These are phyloP conservation scores for Crepidotus variabilis DNA, from an alignment of 768 basidiomycete species.

Conservation along the genomic window DNA sequence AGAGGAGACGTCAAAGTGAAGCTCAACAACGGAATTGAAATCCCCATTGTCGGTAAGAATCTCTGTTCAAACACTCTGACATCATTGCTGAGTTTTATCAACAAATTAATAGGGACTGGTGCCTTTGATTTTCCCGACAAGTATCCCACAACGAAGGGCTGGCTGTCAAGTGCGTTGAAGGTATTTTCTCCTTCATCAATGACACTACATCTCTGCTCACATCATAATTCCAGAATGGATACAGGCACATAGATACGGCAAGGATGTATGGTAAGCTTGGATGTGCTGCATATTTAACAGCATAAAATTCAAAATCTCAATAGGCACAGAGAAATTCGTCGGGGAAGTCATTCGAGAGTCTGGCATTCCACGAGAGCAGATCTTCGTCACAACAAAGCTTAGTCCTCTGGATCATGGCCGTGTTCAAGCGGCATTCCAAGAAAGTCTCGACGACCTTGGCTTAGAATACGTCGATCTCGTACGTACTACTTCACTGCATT, in stretches of 20 bases:
- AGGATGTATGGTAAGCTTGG: constrained; percentile 21
- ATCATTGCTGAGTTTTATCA: not conserved
- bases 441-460: constrained; percentile 35
- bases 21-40: constrained; percentile 30
- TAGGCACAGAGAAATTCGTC: constrained; percentile 36
- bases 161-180: constrained; percentile 37
- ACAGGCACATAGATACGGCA: constrained; percentile 40
- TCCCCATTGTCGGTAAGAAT: constrained; percentile 32
- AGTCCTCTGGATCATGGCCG: constrained; percentile 30
- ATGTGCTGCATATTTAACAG: not conserved
- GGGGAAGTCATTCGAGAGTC: constrained; percentile 43
- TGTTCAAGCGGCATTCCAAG: constrained; percentile 37
- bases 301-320: constrained; percentile 8
- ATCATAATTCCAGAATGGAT: constrained; percentile 27
- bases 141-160: constrained; percentile 31
- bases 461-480: constrained; percentile 48
- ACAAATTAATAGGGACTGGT: constrained; percentile 29
- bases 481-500: not conserved
- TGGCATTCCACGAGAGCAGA: constrained; percentile 42
- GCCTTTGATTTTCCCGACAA: constrained; percentile 31
- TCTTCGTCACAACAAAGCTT: constrained; percentile 50
- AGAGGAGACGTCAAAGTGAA: constrained; percentile 3
- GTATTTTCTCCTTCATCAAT: constrained; percentile 14
- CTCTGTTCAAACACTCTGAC: not conserved
- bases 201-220: not conserved